Conservation (phyloP, 768 basidiomycete species). For the Mrakia frigida region DNA sequence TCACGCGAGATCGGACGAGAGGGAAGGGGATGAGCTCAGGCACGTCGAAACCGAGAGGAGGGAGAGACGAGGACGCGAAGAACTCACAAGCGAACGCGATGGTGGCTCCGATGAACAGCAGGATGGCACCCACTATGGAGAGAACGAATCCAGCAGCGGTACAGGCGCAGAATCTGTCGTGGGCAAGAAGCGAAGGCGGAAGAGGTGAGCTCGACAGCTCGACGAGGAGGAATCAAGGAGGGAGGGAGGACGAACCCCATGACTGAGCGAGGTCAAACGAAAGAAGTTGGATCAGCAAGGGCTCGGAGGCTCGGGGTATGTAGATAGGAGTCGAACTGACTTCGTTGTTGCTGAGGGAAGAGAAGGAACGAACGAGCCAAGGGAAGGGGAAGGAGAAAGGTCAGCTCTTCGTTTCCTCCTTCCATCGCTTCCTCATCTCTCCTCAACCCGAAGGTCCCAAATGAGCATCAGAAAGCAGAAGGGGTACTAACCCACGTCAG, state of each 20-base stretch:
- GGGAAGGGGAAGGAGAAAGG: not conserved
- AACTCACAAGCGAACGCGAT: conserved; percentile 68
- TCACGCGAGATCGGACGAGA: not conserved
- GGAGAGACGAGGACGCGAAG: not conserved
- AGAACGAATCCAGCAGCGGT: conserved; percentile 64
- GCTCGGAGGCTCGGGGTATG: not conserved
- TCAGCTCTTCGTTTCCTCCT: not conserved
- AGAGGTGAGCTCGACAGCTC: not conserved
- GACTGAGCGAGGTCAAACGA: not conserved
- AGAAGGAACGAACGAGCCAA: not conserved
- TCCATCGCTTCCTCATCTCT: not conserved
- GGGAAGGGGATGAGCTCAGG: not conserved
- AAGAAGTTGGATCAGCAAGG: not conserved
- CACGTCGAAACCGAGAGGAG: too few species aligned
- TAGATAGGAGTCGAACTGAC: not conserved
- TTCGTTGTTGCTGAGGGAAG: conserved; percentile 6
- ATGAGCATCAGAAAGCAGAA: not conserved
- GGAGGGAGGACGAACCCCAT: conserved; percentile 11
- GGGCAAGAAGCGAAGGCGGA: too few species aligned
- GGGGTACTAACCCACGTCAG: conserved; percentile 17
- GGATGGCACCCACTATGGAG: conserved; percentile 69
- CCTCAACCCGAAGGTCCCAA: too few species aligned
- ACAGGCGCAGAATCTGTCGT: conserved; percentile 20
- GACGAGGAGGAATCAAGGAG: too few species aligned
- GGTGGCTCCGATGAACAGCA: conserved; percentile 67